A percentile compares a stretch with the other conserved stretches of the same genome.
These are phyloP conservation scores for Claviceps sp. DNA, from an alignment of 2,329 filamentous ascomycete species.

Conservation along the genomic window DNA sequence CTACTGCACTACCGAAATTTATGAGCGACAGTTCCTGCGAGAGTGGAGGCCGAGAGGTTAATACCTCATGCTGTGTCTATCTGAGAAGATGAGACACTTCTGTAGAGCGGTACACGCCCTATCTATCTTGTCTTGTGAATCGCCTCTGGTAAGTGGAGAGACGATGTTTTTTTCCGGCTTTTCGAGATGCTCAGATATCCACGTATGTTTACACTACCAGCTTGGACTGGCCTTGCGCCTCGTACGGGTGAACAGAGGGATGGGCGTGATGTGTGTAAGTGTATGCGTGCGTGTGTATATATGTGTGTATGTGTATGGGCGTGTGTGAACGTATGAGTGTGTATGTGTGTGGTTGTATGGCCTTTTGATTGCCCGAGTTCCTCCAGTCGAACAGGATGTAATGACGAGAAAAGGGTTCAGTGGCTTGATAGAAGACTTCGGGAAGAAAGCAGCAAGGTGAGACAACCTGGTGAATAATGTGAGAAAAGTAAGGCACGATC, in stretches of 20 bases:
- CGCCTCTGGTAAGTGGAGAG: not conserved
- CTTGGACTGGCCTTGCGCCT: not conserved
- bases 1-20: conserved; percentile 28
- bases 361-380: not conserved
- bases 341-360: not conserved
- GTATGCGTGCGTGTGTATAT: not conserved
- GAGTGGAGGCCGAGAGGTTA: not conserved
- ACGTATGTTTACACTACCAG: not conserved
- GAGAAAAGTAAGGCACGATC: not conserved
- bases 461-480: not conserved
- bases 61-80: conserved; percentile 24
- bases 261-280: not conserved
- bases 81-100: not conserved
- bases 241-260: not conserved
- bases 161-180: not conserved
- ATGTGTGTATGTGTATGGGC: not conserved
- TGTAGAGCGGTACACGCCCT: not conserved
- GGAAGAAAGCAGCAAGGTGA: not conserved
- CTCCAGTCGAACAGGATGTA: not conserved
- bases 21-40: not conserved
- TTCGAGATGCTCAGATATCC: not conserved
- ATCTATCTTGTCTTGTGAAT: not conserved
- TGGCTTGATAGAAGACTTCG: not conserved
- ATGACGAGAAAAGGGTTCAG: not conserved
- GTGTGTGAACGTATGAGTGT: not conserved